A percentile compares a stretch with the other conserved stretches of the same genome.
phyloP scores from a whole-genome alignment of 2,329 filamentous ascomycete genomes.

The Didymosphaeria variabile region DNA sequence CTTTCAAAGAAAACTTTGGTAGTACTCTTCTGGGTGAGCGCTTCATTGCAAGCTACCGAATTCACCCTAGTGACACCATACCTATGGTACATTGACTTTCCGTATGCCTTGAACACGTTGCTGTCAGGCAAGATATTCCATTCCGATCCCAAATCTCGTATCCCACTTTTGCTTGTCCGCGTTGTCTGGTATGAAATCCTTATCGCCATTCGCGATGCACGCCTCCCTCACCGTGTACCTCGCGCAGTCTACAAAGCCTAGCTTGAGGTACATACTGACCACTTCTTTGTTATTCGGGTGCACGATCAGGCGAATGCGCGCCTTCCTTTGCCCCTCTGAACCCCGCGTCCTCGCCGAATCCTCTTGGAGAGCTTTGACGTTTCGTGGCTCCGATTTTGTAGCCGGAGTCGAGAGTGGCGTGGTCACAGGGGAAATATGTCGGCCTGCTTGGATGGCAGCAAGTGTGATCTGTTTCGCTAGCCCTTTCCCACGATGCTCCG shows the following conservation, averaged over 20 bases:
- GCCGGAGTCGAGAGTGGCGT: neutral
- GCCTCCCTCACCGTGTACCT: slow-evolving; percentile 13
- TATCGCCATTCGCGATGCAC: slow-evolving; percentile 14
- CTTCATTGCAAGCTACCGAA: too few species aligned
- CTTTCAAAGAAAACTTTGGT: too few species aligned
- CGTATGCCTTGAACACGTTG: too few species aligned
- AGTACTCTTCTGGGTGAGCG: too few species aligned
- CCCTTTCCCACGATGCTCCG: slow-evolving; percentile 8
- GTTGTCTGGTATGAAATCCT: slow-evolving; percentile 8
- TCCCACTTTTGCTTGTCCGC: slow-evolving; percentile 15
- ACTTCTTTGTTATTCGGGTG: slow-evolving; percentile 17
- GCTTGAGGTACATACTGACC: slow-evolving; percentile 15
- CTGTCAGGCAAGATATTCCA: slow-evolving; percentile 3
- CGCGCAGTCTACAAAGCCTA: slow-evolving; percentile 13
- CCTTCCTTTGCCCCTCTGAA: neutral
- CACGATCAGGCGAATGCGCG: slow-evolving; percentile 2
- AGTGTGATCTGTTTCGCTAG: slow-evolving; percentile 13
- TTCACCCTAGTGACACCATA: too few species aligned
- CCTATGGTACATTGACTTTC: too few species aligned
- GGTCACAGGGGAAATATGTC: too few species aligned
- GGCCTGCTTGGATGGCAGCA: slow-evolving; percentile 12
- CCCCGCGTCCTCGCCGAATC: neutral
- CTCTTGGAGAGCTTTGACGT: neutral
- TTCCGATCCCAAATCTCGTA: slow-evolving; percentile 14
- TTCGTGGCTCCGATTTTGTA: neutral